Percentiles rank a stretch among this genome's conserved stretches.
Evolutionary conservation across 2,329 filamentous ascomycete species (phyloP).

Genomic region (Pseudogymnoascus sp.): DNA sequence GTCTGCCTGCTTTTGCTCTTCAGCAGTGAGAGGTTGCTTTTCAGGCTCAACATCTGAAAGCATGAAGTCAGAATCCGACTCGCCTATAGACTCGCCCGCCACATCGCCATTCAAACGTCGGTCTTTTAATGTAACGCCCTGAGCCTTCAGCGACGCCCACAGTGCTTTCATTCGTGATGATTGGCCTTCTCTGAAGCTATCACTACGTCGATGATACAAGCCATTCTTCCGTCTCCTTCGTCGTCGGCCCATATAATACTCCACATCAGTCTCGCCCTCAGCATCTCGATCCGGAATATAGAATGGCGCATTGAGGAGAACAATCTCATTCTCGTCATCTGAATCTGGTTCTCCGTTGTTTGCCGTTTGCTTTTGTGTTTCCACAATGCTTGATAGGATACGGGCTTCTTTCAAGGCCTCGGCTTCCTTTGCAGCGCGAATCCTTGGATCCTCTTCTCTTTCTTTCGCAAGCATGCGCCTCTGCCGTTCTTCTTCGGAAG

Average conservation of each 20-base stretch:
- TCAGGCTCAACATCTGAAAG: neutral
- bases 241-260: neutral
- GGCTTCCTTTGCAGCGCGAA: neutral
- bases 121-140: slow-evolving; percentile 5
- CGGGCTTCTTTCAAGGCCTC: neutral
- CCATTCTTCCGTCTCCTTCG: neutral
- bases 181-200: slow-evolving; percentile 4
- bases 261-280: neutral
- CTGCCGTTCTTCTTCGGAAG: slow-evolving; percentile 10
- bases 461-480: slow-evolving; percentile 8
- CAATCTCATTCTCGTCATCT: neutral
- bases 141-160: neutral
- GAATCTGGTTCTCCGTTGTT: neutral
- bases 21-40: neutral
- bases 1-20: neutral
- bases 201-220: neutral
- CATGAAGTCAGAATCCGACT: neutral
- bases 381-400: slow-evolving; percentile 3
- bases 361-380: neutral
- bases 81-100: neutral
- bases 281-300: slow-evolving; percentile 8
- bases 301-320: slow-evolving; percentile 10
- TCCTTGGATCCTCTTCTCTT: neutral
- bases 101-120: neutral
- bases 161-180: slow-evolving; percentile 2